These are phyloP conservation scores for Panaeolus cyanescens DNA, from an alignment of 768 basidiomycete species.

Conservation along the genomic window DNA sequence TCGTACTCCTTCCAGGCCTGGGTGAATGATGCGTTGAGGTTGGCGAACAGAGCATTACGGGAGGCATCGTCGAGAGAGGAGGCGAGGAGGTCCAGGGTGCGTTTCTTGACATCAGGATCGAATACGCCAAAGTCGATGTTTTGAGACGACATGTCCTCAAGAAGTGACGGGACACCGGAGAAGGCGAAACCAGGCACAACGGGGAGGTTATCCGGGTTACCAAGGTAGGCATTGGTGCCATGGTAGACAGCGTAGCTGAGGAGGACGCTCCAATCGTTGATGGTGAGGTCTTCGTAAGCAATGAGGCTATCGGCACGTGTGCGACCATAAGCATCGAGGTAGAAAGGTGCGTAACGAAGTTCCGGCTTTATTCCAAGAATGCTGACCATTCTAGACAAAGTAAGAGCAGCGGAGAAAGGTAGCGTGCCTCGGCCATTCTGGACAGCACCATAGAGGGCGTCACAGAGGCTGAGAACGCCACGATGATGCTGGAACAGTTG, in stretches of 20 bases:
- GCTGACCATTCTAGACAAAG: constrained; percentile 34
- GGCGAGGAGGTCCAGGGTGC: constrained; percentile 17
- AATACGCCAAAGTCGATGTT: constrained; percentile 32
- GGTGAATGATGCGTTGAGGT: constrained; percentile 33
- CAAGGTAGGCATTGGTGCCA: constrained; percentile 30
- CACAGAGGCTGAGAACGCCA: constrained; percentile 20
- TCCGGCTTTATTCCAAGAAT: constrained; percentile 33
- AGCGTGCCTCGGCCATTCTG: constrained; percentile 8
- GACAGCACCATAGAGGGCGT: constrained; percentile 21
- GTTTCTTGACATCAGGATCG: constrained; percentile 21
- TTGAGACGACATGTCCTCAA: constrained; percentile 39
- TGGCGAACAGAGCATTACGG: constrained; percentile 24
- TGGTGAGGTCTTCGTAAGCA: constrained; percentile 28
- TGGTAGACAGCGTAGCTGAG: constrained; percentile 41
- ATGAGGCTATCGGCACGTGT: constrained; percentile 28
- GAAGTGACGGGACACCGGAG: constrained; percentile 38
- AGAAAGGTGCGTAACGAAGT: constrained; percentile 34
- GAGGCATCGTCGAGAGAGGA: constrained; percentile 24
- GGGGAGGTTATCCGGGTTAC: constrained; percentile 19
- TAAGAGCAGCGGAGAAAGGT: constrained; percentile 24
- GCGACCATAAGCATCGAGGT: constrained; percentile 48
- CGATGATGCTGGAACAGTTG: constrained; percentile 16
- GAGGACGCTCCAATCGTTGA: constrained; percentile 49
- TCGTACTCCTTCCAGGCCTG: constrained; percentile 23
- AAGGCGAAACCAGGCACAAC: constrained; percentile 31